phyloP scores from a whole-genome alignment of 83 land plant genomes.

The Picea abies region DNA sequence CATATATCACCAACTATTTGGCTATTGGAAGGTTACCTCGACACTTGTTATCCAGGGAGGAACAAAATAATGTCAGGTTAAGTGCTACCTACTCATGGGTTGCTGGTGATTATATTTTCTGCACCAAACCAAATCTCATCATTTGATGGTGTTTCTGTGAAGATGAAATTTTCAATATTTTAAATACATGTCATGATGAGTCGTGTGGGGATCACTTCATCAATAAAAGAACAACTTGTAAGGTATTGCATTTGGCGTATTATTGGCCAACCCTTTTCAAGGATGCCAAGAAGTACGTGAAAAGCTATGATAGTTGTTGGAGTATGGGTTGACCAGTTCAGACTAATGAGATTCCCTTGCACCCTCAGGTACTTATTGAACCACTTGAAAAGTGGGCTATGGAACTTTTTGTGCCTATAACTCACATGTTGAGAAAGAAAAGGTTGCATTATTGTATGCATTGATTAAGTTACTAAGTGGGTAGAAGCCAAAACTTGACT shows the following conservation, averaged over 20 bases:
- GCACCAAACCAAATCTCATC: not conserved
- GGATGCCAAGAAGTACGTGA: not conserved
- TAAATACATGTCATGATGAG: not conserved
- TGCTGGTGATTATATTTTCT: not conserved
- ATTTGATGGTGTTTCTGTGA: not conserved
- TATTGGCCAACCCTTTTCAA: not conserved
- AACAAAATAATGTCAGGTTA: not conserved
- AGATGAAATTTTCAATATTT: not conserved
- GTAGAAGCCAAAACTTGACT: not conserved
- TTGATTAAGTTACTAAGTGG: not conserved
- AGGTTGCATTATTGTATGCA: not conserved
- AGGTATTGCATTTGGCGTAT: not conserved
- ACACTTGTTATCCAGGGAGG: not conserved
- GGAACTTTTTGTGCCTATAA: not conserved
- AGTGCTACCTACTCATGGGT: not conserved
- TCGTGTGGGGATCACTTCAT: not conserved
- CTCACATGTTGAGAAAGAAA: too few relatives aligned
- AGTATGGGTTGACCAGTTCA: not conserved
- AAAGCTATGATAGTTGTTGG: too few relatives aligned
- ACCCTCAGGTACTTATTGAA: not conserved
- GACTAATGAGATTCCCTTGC: not conserved
- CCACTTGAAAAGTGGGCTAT: too few relatives aligned
- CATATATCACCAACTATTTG: not conserved
- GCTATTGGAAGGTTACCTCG: not conserved
- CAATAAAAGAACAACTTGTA: not conserved